Base-by-base conservation (phyloP, 1,284 basidiomycete species). In the Ustilago loliicola region DNA sequence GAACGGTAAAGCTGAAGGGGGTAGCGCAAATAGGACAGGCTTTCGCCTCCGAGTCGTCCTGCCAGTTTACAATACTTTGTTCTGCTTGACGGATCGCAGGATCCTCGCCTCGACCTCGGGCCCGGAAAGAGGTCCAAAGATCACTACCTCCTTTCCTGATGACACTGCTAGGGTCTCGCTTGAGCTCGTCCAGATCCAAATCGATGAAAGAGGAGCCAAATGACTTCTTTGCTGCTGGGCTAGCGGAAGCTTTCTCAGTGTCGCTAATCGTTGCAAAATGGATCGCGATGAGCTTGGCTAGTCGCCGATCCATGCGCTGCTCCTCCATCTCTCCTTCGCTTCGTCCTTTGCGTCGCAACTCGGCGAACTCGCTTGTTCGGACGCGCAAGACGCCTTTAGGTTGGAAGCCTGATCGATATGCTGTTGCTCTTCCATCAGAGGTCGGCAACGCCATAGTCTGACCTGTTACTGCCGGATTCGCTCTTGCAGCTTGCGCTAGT, bases 61-160 rank as follows among this genome's bases (percentile, higher is more conserved):
- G 91, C 96, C 96, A 99, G 15, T 95, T 94, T 3, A 98, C 95
- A 79, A 99, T 96, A 36, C 90, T 89, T 87, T 98, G 95, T 86
- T 99, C 96, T 1, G 80, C 77, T 15, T 72, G 71, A 11, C 83
- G 70, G 19, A 65, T 71, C 25, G 64, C 67, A 6, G 66, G 76
- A 48, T 78, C 76, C 30, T 74, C 76, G 15, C 71, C 71, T 52
- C 68, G 58, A 32, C 71, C 71, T 4, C 76, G 71, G 27, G 76
- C 71, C n/a, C 71, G 23, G 47, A 78, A 71, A 11, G 67, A 70
- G 7, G 66, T 68, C 76, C 76, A 78, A n/a, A 78, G 56, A n/a
- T 78, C 76, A 23, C 59, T 62, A 9, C 76, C 76, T 3, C 76
- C 71, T 32, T 66, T 70, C 2, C 56, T 52, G 36, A 78, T 60